Conservation (phyloP, 1,139 yeast species). For the Debaryomycetaceae sp. region DNA sequence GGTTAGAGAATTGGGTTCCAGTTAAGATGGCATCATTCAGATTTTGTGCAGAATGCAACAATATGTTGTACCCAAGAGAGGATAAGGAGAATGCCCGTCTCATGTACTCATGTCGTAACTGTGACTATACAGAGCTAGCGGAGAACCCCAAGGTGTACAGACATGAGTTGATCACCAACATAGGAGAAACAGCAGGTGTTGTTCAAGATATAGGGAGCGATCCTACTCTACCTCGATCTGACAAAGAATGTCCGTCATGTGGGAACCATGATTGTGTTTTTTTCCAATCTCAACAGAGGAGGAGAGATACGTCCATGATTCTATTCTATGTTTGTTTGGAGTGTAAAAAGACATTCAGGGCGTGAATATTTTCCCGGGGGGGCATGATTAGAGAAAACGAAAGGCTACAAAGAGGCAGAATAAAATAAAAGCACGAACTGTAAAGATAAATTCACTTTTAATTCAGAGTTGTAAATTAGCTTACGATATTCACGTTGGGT, state of each 20-base stretch:
- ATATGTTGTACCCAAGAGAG: constrained; percentile 98
- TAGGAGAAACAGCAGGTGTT: constrained; percentile 95
- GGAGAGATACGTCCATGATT: constrained; percentile 94
- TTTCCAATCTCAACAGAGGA: constrained; percentile 92
- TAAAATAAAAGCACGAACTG: neutral
- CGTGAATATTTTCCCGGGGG: neutral
- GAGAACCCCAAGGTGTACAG: constrained; percentile 86
- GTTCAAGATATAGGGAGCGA: constrained; percentile 95
- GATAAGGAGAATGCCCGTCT: constrained; percentile 73
- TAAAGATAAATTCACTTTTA: neutral
- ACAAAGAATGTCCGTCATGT: constrained; percentile 89
- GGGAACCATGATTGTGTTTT: constrained; percentile 88
- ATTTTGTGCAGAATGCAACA: constrained; percentile 93
- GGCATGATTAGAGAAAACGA: too few relatives aligned
- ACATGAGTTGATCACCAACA: constrained; percentile 86
- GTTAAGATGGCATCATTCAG: constrained; percentile 76
- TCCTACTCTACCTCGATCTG: constrained; percentile 93
- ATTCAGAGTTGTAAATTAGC: neutral
- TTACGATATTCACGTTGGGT: neutral
- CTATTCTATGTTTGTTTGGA: constrained; percentile 88
- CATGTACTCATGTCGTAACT: constrained; percentile 90
- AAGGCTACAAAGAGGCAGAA: neutral
- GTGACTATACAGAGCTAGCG: constrained; percentile 91
- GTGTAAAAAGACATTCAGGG: constrained; percentile 71
- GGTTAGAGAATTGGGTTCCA: neutral